phyloP scores from a whole-genome alignment of 345 rosid genomes.

The Isatis tinctoria region DNA sequence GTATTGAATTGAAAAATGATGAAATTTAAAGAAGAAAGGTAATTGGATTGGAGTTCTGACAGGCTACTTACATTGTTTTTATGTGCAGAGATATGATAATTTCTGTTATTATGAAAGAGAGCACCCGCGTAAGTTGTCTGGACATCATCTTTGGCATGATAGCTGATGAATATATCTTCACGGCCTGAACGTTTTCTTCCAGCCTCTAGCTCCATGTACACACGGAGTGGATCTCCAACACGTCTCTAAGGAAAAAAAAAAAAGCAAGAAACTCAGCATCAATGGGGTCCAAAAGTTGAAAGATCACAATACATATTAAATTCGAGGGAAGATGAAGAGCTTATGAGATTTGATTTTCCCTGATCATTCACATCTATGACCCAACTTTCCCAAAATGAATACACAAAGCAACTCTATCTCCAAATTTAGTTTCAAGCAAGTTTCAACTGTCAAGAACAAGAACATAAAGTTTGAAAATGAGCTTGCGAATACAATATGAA shows the following conservation, averaged over 20 bases:
- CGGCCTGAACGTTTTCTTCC: constrained; percentile 76
- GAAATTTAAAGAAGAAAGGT: background rate
- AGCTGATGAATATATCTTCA: constrained; percentile 87
- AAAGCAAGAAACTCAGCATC: background rate
- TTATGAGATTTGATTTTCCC: background rate
- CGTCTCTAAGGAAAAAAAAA: constrained; percentile 45
- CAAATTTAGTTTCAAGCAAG: background rate
- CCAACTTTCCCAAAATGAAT: background rate
- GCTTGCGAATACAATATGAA: background rate
- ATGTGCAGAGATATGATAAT: constrained; percentile 56
- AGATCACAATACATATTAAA: background rate
- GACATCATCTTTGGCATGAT: constrained; percentile 83
- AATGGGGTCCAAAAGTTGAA: background rate
- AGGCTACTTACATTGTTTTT: constrained; percentile 59
- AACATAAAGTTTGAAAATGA: background rate
- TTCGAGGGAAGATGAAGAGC: background rate
- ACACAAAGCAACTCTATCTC: background rate
- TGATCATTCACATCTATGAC: background rate
- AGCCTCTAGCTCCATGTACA: constrained; percentile 93
- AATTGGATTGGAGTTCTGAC: background rate
- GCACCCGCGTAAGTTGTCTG: constrained; percentile 91
- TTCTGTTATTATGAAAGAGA: constrained; percentile 84
- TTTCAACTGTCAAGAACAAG: background rate
- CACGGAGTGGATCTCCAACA: constrained; percentile 80
- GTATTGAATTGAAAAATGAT: background rate